phyloP scores from a whole-genome alignment of 805 yeast species.

The Wickerhamia fluorescens region DNA sequence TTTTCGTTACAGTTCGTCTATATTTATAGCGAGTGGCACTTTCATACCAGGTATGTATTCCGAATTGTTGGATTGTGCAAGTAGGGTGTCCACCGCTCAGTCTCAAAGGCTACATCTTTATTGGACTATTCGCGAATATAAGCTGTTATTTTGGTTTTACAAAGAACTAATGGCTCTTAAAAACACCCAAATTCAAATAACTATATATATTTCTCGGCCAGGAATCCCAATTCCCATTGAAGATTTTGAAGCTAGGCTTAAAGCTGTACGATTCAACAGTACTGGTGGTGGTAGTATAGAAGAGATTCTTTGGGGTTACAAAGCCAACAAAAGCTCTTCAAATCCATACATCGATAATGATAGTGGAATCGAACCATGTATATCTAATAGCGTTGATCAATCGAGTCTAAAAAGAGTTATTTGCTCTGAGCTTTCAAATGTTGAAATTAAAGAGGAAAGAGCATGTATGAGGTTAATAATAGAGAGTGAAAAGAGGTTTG shows the following conservation, averaged over 20 bases:
- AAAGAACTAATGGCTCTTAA: conserved; percentile 31
- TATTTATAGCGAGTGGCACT: conserved; percentile 66
- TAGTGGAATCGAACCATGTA: conserved; percentile 1
- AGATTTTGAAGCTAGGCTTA: not conserved
- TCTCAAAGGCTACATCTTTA: conserved; percentile 20
- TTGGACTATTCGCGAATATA: conserved; percentile 57
- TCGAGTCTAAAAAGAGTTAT: not conserved
- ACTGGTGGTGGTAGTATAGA: too few relatives aligned
- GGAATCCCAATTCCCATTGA: not conserved
- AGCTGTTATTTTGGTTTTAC: conserved; percentile 42
- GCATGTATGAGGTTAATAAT: conserved; percentile 41
- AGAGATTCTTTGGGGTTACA: conserved; percentile 11
- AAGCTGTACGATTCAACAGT: too few relatives aligned
- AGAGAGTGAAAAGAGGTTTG: conserved; percentile 23
- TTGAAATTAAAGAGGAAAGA: conserved; percentile 21
- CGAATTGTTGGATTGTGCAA: conserved; percentile 25
- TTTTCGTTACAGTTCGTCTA: conserved; percentile 44
- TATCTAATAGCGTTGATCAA: not conserved
- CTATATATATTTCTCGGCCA: conserved; percentile 25
- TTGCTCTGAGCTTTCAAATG: conserved; percentile 9
- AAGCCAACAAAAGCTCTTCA: not conserved
- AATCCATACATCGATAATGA: not conserved
- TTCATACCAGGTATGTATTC: conserved; percentile 57
- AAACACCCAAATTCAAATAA: conserved; percentile 20
- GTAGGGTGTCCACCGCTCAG: conserved; percentile 12